phyloP scores from a whole-genome alignment of 768 basidiomycete genomes.

The Suillus paluster region DNA sequence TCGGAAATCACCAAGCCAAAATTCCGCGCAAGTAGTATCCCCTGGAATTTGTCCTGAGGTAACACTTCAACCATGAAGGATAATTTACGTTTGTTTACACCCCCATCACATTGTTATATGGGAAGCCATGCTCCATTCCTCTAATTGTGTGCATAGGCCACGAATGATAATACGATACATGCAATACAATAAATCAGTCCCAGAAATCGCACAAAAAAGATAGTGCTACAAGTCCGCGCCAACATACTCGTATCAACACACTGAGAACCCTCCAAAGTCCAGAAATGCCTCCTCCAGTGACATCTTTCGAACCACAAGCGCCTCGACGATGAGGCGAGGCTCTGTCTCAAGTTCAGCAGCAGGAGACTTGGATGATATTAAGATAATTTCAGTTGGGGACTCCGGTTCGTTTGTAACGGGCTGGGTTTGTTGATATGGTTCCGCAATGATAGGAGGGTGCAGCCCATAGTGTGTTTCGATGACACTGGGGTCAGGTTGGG shows the following conservation, averaged over 20 bases:
- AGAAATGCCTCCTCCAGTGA: slow-evolving; percentile 76
- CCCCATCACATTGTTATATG: not conserved
- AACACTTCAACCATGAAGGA: not conserved
- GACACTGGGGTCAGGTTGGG: not conserved
- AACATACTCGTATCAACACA: slow-evolving; percentile 17
- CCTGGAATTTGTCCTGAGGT: not conserved
- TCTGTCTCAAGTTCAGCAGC: slow-evolving; percentile 24
- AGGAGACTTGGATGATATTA: not conserved
- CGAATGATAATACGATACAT: not conserved
- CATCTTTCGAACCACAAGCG: slow-evolving; percentile 77
- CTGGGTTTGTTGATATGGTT: not conserved
- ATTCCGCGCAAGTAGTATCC: not conserved
- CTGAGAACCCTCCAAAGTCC: slow-evolving; percentile 68
- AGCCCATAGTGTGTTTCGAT: not conserved
- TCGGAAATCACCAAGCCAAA: no score
- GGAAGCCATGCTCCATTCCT: not conserved
- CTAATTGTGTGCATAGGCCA: not conserved
- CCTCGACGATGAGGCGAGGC: slow-evolving; percentile 78
- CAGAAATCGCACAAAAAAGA: not conserved
- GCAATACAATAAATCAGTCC: not conserved
- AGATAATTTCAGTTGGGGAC: not conserved
- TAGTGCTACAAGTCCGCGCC: not conserved
- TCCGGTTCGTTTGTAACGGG: not conserved
- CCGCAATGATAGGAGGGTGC: not conserved
- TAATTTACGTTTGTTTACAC: not conserved